Conservation (phyloP, 2,329 filamentous ascomycete species). For the Penicillium sp. region DNA sequence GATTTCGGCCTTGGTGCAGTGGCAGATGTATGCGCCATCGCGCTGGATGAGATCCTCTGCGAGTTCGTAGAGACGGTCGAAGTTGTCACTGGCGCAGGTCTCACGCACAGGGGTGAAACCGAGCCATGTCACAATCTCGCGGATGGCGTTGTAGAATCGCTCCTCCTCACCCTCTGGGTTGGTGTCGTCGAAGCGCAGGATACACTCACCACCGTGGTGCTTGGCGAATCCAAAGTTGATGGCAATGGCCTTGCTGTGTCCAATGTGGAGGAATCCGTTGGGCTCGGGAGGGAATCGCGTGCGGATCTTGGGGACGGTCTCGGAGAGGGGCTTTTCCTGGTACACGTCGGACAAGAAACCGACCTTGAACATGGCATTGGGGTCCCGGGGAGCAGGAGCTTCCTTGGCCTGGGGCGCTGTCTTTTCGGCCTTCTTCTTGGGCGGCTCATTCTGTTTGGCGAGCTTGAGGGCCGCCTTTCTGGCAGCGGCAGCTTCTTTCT, state of each 20-base stretch:
- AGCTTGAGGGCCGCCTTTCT: slow-evolving; percentile 24
- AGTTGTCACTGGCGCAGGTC: slow-evolving; percentile 90
- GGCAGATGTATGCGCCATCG: slow-evolving; percentile 77
- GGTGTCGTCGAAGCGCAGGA: slow-evolving; percentile 86
- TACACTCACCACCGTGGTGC: slow-evolving; percentile 75
- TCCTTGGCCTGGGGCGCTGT: slow-evolving; percentile 35
- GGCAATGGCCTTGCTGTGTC: slow-evolving; percentile 92
- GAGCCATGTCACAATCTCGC: slow-evolving; percentile 85
- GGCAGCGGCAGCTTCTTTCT: slow-evolving; percentile 32
- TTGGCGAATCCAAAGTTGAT: slow-evolving; percentile 95
- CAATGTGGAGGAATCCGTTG: slow-evolving; percentile 91
- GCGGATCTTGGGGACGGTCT: slow-evolving; percentile 44
- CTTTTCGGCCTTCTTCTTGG: slow-evolving; percentile 16
- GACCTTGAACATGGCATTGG: slow-evolving; percentile 74
- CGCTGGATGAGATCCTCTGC: slow-evolving; percentile 79
- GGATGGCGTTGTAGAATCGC: slow-evolving; percentile 83
- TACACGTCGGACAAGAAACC: slow-evolving; percentile 75
- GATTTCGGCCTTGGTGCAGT: slow-evolving; percentile 77
- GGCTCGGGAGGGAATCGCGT: slow-evolving; percentile 84
- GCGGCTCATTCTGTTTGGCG: slow-evolving; percentile 9
- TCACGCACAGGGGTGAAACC: slow-evolving; percentile 75
- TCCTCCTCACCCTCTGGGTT: slow-evolving; percentile 94
- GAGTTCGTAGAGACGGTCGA: slow-evolving; percentile 81
- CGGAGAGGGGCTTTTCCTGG: slow-evolving; percentile 59
- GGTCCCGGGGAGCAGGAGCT: slow-evolving; percentile 38